phyloP scores from a whole-genome alignment of 2,329 filamentous ascomycete species.

The Paecilomyces dactylethromorphus region DNA sequence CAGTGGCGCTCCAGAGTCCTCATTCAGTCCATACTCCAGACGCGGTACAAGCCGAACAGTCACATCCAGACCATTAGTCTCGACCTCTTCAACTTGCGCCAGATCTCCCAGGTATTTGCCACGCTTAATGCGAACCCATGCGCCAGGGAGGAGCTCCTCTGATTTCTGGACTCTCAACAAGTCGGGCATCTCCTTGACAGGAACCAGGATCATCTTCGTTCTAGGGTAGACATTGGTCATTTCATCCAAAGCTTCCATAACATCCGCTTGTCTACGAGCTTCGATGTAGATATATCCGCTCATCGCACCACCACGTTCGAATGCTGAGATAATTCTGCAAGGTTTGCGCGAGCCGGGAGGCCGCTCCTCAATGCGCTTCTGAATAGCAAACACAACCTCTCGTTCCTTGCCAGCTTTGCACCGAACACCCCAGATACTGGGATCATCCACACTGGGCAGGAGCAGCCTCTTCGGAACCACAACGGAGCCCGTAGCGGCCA shows the following conservation, averaged over 20 bases:
- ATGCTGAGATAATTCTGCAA: conserved; percentile 78
- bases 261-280: conserved; percentile 78
- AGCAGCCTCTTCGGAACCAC: conserved; percentile 80
- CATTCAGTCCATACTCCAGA: conserved; percentile 82
- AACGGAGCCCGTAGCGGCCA: conserved; percentile 61
- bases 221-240: conserved; percentile 87
- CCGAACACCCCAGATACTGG: conserved; percentile 88
- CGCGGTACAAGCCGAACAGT: conserved; percentile 82
- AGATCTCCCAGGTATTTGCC: conserved; percentile 82
- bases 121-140: conserved; percentile 83
- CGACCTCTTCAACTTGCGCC: conserved; percentile 85
- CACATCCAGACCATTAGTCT: conserved; percentile 85
- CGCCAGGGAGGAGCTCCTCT: conserved; percentile 74
- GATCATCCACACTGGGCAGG: conserved; percentile 88
- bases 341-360: conserved; percentile 67
- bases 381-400: conserved; percentile 80
- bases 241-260: conserved; percentile 73
- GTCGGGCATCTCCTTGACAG: conserved; percentile 96
- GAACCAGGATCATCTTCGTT: conserved; percentile 78
- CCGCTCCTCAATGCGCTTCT: conserved; percentile 80
- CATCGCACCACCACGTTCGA: conserved; percentile 85
- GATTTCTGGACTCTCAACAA: conserved; percentile 86
- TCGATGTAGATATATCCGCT: conserved; percentile 94
- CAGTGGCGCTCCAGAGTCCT: conserved; percentile 57
- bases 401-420: conserved; percentile 94